A percentile compares a stretch with the other conserved stretches of the same genome.
Evolutionary conservation across 164 flowering plant species (phyloP).

Genomic region (Amborella trichopoda): DNA sequence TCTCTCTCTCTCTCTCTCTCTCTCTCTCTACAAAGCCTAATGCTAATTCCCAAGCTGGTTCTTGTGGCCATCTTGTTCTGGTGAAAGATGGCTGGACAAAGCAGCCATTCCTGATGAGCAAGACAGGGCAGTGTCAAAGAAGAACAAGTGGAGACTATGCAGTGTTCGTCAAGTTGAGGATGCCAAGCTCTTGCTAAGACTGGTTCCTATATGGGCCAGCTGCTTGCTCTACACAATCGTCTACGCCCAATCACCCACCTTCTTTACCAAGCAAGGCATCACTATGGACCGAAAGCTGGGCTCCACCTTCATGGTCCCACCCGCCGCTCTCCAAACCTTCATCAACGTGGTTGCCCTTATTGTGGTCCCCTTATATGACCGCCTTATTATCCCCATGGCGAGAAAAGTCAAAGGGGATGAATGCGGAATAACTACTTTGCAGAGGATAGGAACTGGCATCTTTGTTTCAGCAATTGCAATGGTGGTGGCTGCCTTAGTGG

Average conservation of each 20-base stretch:
- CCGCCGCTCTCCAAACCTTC: constrained; percentile 15
- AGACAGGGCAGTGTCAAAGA: constrained; percentile 1
- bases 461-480: constrained; percentile 13
- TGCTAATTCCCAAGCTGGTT: not conserved
- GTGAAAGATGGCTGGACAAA: constrained; percentile 14
- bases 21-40: not conserved
- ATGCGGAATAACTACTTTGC: constrained; percentile 21
- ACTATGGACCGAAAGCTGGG: constrained; percentile 21
- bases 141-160: constrained; percentile 6
- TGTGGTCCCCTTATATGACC: constrained; percentile 18
- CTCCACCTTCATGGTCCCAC: constrained; percentile 9
- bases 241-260: constrained; percentile 13
- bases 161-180: constrained; percentile 16
- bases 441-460: constrained; percentile 22
- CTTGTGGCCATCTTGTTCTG: not conserved
- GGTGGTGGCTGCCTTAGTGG: constrained; percentile 24
- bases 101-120: constrained; percentile 1
- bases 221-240: constrained; percentile 17
- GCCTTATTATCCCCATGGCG: constrained; percentile 12
- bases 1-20: no score
- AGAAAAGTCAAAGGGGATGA: constrained; percentile 9
- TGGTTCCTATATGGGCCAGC: constrained; percentile 17
- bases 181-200: constrained; percentile 10
- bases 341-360: constrained; percentile 12
- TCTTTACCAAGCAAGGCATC: constrained; percentile 27